Conservation (phyloP, 129 eudicot species). For the sunflower (Helianthus annuus) region HanXRQr2.0-SUNRISE NC_035448.2:201087605-201088104, state of each 20-base stretch:
- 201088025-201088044: slow-evolving; percentile 53
- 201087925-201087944: slow-evolving; percentile 51
- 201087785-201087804: too few species aligned
- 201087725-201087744: too few species aligned
- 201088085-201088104: slow-evolving; percentile 63
- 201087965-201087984: slow-evolving; percentile 69
- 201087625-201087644: too few species aligned
- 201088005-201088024: slow-evolving; percentile 72
- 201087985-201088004: slow-evolving; percentile 82
- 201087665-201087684: too few species aligned
- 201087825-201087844: neutral
- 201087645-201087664: too few species aligned
- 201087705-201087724: too few species aligned
- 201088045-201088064: slow-evolving; percentile 63
- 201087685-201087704: too few species aligned
- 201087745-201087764: too few species aligned
- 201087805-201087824: neutral
- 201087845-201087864: neutral
- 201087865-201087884: neutral
- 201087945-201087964: slow-evolving; percentile 79
- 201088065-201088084: slow-evolving; percentile 34
- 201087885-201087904: slow-evolving; percentile 47
- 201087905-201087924: slow-evolving; percentile 60
- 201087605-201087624: too few species aligned
- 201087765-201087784: too few species aligned